phyloP scores from a whole-genome alignment of 1,139 yeast species.

The Sugiyamaella neomexicana region DNA sequence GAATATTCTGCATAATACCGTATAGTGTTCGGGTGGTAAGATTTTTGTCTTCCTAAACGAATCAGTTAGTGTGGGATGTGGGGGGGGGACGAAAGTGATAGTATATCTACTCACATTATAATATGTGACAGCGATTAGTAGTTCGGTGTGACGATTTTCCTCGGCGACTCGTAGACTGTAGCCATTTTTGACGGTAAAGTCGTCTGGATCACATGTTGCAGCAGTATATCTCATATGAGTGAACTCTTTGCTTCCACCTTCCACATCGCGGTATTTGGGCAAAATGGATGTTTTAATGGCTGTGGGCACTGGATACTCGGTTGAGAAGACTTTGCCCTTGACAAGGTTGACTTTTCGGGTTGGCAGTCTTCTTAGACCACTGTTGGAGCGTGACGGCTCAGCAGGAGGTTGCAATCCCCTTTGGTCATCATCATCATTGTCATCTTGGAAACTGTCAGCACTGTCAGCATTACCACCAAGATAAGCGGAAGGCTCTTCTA shows the following conservation, averaged over 20 bases:
- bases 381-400: constrained; percentile 12
- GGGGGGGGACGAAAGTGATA: too few species aligned
- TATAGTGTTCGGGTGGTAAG: constrained; percentile 88
- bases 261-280: constrained; percentile 57
- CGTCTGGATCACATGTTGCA: constrained; percentile 79
- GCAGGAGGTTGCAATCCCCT: constrained; percentile 25
- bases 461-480: constrained; percentile 9
- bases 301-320: constrained; percentile 75
- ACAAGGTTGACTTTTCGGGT: constrained; percentile 63
- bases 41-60: constrained; percentile 67
- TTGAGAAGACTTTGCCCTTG: constrained; percentile 68
- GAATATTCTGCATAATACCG: constrained; percentile 88
- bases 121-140: constrained; percentile 87
- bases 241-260: constrained; percentile 66
- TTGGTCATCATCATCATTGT: constrained; percentile 27
- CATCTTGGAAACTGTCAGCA: constrained; percentile 20
- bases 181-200: constrained; percentile 63
- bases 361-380: constrained; percentile 29
- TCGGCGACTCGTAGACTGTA: constrained; percentile 75
- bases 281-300: constrained; percentile 61
- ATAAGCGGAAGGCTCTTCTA: constrained; percentile 9
- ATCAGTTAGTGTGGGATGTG: not conserved
- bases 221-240: constrained; percentile 75
- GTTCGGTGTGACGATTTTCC: constrained; percentile 79
- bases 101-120: constrained; percentile 54